Evolutionary conservation across 805 yeast species (phyloP), one percentile per base, ranked within the genome.

Genomic region (Nakazawaea ernobii): DNA sequence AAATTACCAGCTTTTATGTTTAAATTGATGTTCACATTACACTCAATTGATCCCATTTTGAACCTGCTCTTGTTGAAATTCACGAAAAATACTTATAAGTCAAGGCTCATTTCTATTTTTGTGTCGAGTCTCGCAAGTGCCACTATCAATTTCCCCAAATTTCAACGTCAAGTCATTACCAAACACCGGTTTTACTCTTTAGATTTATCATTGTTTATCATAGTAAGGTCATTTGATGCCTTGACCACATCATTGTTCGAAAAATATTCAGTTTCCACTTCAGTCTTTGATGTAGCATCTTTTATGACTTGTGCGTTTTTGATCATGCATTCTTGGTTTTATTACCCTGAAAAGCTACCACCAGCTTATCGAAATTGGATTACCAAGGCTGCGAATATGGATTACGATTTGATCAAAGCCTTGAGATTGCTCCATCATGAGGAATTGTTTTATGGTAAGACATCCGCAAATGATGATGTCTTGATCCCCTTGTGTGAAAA

Each of bases 341-440:
- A 52, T 35, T 43, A 43, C 44, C 77, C 76, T 2, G 61, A 63
- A 8, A 52, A 57, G 27, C 59, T 74, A 35, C 74, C 76, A n/a
- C 69, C 67, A 6, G 65, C 74, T 6, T 74, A 74, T 53, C 57
- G 64, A 27, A 60, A 61, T 43, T 74, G 79, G 79, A 74, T 74
- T 53, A 71, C 79, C 3, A 65, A 66, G 38, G 76, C 75, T 15
- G 77, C 79, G 7, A 63, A 67, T 46, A 70, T 73, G 73, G 78
- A 74, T 51, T 57, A 57, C 26, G 74, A 65, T 35, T 51, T 74
- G 10, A 57, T 69, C 3, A 55, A 55, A 13, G 61, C 62, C 3
- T 61, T 74, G 35, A 57, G 62, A 30, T 50, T 54, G 6, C 39
- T 74, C n/a, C 63, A 65, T 29, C 49, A 57, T 4, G 65, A 65